Evolutionary conservation across 768 basidiomycete genomes (phyloP).

Genomic region (Pisolithus marmoratus): DNA sequence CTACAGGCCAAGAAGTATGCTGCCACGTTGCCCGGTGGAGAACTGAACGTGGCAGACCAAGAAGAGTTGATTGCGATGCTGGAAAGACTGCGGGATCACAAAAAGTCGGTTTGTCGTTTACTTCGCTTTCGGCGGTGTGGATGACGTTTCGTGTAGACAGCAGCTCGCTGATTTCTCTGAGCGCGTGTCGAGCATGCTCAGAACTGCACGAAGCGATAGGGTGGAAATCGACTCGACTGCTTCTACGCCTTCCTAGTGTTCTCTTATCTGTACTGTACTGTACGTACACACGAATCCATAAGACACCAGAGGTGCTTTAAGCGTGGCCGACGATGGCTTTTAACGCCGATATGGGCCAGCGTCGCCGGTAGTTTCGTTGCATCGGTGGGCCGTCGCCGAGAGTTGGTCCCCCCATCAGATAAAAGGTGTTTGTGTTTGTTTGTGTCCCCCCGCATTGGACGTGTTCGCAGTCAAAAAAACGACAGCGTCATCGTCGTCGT

Average conservation of each 20-base stretch:
- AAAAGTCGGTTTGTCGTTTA: constrained; percentile 38
- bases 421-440: neutral
- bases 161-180: constrained; percentile 51
- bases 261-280: too few species aligned
- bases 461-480: too few species aligned
- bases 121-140: neutral
- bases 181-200: constrained; percentile 32
- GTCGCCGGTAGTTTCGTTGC: too few species aligned
- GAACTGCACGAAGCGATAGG: constrained; percentile 23
- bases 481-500: too few species aligned
- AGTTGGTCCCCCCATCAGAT: neutral
- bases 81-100: constrained; percentile 55
- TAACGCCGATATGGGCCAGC: too few species aligned
- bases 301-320: too few species aligned
- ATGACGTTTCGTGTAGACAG: constrained; percentile 31
- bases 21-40: constrained; percentile 60
- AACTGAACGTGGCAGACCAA: constrained; percentile 63
- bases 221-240: constrained; percentile 77
- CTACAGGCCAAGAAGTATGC: constrained; percentile 57
- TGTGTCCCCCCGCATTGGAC: neutral
- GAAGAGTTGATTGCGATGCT: constrained; percentile 68
- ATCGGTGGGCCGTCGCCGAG: neutral
- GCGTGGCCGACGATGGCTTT: too few species aligned
- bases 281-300: too few species aligned
- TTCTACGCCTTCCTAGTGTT: constrained; percentile 54